Percentiles rank a stretch among this genome's conserved stretches.
Conservation (phyloP, 2,329 filamentous ascomycete genomes). For the Sclerotinia borealis region DNA sequence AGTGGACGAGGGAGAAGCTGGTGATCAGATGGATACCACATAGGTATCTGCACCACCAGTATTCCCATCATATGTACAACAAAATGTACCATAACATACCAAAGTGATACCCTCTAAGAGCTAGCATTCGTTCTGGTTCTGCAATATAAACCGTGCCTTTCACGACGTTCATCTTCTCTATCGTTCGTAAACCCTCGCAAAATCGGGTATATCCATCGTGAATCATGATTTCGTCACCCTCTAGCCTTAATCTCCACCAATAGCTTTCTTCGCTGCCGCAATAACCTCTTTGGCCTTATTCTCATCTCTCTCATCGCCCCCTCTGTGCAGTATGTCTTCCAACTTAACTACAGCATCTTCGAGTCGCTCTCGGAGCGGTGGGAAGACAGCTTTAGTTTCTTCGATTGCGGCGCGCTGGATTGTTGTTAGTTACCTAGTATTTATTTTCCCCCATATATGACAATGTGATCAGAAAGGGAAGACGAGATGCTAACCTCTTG, state of each 20-base stretch:
- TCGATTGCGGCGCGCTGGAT: conserved; percentile 52
- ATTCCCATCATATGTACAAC: conserved; percentile 15
- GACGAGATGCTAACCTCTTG: conserved; percentile 63
- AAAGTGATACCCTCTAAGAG: conserved; percentile 24
- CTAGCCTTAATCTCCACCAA: conserved; percentile 37
- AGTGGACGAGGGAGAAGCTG: conserved; percentile 34
- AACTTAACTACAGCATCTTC: conserved; percentile 64
- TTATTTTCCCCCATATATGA: neutral
- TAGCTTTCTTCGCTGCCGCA: conserved; percentile 44
- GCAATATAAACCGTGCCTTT: neutral
- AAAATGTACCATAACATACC: conserved; percentile 28
- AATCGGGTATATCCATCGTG: conserved; percentile 1
- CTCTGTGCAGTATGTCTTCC: conserved; percentile 65
- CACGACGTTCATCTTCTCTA: neutral
- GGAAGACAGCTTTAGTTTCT: conserved; percentile 81
- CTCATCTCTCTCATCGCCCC: conserved; percentile 43
- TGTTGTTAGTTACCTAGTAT: conserved; percentile 12
- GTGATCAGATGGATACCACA: conserved; percentile 62
- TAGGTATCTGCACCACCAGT: conserved; percentile 19
- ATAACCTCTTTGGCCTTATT: conserved; percentile 44
- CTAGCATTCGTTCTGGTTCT: neutral
- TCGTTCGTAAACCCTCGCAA: neutral
- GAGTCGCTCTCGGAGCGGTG: conserved; percentile 65
- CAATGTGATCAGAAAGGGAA: neutral
- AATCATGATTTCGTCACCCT: conserved; percentile 5